These are phyloP conservation scores for Colletotrichum sp. DNA, from an alignment of 2,329 filamentous ascomycete genomes.

Conservation along the genomic window DNA sequence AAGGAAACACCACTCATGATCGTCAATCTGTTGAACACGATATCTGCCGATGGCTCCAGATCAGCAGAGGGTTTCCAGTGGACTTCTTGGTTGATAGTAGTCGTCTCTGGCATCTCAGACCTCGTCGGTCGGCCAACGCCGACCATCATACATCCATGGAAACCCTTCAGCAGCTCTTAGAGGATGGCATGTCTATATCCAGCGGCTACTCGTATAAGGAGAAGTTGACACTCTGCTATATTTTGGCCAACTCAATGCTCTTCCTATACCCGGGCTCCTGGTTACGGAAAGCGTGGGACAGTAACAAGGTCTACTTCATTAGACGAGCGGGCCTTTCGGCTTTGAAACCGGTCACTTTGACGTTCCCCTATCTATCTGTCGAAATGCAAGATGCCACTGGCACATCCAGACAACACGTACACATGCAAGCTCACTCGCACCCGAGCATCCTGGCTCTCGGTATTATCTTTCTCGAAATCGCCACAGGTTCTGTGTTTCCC, in stretches of 20 bases:
- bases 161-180: neutral
- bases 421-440: neutral
- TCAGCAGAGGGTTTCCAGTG: neutral
- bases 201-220: neutral
- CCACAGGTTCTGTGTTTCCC: neutral
- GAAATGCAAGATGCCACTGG: neutral
- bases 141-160: neutral
- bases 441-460: neutral
- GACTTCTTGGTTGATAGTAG: neutral
- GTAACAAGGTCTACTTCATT: neutral
- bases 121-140: fast-evolving
- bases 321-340: neutral
- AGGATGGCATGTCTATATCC: neutral
- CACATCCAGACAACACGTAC: fast-evolving
- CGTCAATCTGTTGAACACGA: neutral
- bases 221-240: neutral
- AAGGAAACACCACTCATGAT: neutral
- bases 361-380: neutral
- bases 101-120: neutral
- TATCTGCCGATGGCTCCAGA: neutral
- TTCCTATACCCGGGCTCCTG: neutral
- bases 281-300: neutral
- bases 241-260: neutral
- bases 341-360: neutral
- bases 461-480: neutral